Conservation (phyloP, 129 eudicot genomes). For the Centella asiatica region DNA sequence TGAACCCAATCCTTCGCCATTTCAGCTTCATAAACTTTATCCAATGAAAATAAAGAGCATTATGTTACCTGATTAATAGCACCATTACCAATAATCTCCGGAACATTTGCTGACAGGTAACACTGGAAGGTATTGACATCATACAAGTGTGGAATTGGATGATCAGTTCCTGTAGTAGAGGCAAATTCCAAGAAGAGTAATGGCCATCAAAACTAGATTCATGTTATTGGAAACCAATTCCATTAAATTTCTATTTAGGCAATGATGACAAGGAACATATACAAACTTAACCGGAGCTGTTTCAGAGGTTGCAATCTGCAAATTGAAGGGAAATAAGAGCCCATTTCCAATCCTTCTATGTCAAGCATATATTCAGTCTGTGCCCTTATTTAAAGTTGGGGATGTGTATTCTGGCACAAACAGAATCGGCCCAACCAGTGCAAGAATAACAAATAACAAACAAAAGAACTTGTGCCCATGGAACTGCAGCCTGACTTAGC, state of each 20-base stretch:
- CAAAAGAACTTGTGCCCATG: too few relatives aligned
- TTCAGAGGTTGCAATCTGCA: background rate
- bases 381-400: too few relatives aligned
- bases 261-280: too few relatives aligned
- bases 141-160: conserved; percentile 74
- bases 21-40: background rate
- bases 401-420: too few relatives aligned
- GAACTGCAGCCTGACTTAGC: too few relatives aligned
- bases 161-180: conserved; percentile 71
- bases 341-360: too few relatives aligned
- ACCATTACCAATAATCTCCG: conserved; percentile 50
- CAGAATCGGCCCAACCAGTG: too few relatives aligned
- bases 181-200: background rate
- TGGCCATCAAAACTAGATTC: background rate
- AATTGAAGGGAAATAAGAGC: too few relatives aligned
- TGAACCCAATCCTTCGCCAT: background rate
- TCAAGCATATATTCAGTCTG: too few relatives aligned
- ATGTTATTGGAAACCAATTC: too few relatives aligned
- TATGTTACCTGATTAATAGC: conserved; percentile 72
- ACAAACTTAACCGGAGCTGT: background rate
- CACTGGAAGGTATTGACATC: conserved; percentile 81
- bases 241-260: too few relatives aligned
- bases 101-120: conserved; percentile 59
- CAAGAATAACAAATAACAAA: too few relatives aligned
- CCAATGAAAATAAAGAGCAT: background rate